Evolutionary conservation across 164 flowering plant species (phyloP), one percentile per base, ranked within the genome.

Genomic region (Protea cynaroides): DNA sequence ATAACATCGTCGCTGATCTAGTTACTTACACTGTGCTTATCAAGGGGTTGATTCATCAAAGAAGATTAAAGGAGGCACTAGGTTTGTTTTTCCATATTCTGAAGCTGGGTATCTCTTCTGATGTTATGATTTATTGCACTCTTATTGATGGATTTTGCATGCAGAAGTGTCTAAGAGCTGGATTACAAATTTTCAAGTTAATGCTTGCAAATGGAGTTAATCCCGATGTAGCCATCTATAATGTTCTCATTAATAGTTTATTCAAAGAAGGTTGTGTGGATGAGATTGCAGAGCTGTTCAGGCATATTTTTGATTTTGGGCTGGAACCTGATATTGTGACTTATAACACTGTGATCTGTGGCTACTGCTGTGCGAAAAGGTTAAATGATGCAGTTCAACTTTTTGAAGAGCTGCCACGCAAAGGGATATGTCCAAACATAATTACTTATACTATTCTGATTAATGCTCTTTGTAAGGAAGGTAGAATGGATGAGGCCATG

Each of bases 281-380:
- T 55, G 67, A 58, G 17, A 85, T 76, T 13, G 3, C 59, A 8
- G 59, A 70, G 12, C 63, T 82, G 18, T 76, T 81, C 59, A 18
- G 44, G 53, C 57, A 65, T 22, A 50, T 78, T 25, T 10, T 12
- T 18, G 61, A 68, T 13, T 56, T 51, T 66, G 85, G 83, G 14
- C 72, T 63, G 15, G 63, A 73, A 22, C 84, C 78, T 50, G 83
- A 81, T 77, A 69, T 85, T 17, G 73, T 78, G 25, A 82, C 84
- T 19, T 82, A 72, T 56, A 84, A 82, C 71, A 81, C 85, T n/a
- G 71, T 82, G 78, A 79, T 82, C 55, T 69, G 72, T 66, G 84
- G 84, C 17, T 78, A 68, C 67, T 82, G 83, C 72, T 68, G 61
- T 51, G 64, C 65, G 46, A 75, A 71, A 58, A 69, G 69, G 69